Conservation (phyloP, 2,329 filamentous ascomycete genomes). For the Sarocladiaceae sp. region DNA sequence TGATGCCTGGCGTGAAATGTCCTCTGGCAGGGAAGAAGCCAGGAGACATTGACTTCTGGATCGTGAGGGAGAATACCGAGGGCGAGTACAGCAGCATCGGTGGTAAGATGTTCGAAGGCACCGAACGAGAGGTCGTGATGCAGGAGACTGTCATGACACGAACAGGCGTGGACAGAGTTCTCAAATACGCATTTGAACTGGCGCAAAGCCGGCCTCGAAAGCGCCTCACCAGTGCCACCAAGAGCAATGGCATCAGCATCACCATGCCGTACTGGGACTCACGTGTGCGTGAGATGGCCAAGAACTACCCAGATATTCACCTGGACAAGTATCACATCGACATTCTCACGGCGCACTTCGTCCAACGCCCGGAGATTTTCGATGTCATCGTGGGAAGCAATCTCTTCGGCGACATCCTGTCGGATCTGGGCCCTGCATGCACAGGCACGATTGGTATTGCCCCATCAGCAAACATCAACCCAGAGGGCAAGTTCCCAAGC, state of each 20-base stretch:
- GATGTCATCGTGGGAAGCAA: slow-evolving; percentile 65
- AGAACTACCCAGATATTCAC: slow-evolving; percentile 53
- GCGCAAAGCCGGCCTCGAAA: slow-evolving; percentile 54
- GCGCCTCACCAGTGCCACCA: slow-evolving; percentile 61
- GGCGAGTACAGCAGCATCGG: slow-evolving; percentile 65
- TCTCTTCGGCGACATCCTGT: slow-evolving; percentile 62
- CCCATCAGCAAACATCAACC: slow-evolving; percentile 66
- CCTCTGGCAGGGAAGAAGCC: slow-evolving; percentile 49
- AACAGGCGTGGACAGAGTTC: slow-evolving; percentile 54
- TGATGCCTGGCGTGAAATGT: slow-evolving; percentile 56
- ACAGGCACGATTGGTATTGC: slow-evolving; percentile 71
- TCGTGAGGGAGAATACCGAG: slow-evolving; percentile 63
- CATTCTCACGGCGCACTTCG: slow-evolving; percentile 62
- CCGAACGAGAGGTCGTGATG: slow-evolving; percentile 56
- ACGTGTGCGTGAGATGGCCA: slow-evolving; percentile 48
- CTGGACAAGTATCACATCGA: slow-evolving; percentile 65
- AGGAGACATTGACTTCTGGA: slow-evolving; percentile 63
- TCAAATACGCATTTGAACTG: slow-evolving; percentile 61
- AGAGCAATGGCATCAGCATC: slow-evolving; percentile 63
- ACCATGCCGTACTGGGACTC: slow-evolving; percentile 68
- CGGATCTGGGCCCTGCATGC: slow-evolving; percentile 65
- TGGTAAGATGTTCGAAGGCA: slow-evolving; percentile 55
- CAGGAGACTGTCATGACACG: slow-evolving; percentile 62
- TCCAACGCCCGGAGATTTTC: slow-evolving; percentile 52
- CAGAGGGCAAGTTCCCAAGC: slow-evolving; percentile 43